These are phyloP conservation scores for Hanseniaspora lachancei DNA, from an alignment of 805 yeast genomes.

Conservation along the genomic window DNA sequence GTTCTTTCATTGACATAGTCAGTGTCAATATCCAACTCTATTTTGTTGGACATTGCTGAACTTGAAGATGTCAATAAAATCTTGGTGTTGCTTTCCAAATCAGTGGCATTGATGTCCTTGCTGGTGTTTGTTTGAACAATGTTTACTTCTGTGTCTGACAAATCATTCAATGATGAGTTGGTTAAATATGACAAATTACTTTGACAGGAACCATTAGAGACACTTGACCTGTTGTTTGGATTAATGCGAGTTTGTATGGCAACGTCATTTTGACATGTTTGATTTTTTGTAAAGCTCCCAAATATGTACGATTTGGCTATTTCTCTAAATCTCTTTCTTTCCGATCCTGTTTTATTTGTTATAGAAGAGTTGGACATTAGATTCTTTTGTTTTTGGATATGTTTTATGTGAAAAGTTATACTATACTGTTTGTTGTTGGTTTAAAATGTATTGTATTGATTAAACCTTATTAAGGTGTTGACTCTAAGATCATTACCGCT, in stretches of 20 bases:
- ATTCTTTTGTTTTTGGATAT: not conserved
- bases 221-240: too few species aligned
- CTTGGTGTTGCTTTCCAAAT: not conserved
- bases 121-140: too few species aligned
- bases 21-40: not conserved
- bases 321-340: conserved; percentile 12
- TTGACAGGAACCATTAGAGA: not conserved
- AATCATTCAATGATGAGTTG: not conserved
- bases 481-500: too few species aligned
- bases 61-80: not conserved
- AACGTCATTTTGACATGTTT: not conserved
- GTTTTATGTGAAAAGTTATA: not conserved
- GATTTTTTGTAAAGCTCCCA: not conserved
- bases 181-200: not conserved
- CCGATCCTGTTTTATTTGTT: conserved; percentile 7
- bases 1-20: conserved; percentile 16
- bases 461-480: too few species aligned
- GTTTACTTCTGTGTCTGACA: not conserved
- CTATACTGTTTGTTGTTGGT: too few species aligned
- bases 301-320: conserved; percentile 11
- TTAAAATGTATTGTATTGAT: too few species aligned
- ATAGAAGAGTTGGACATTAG: not conserved
- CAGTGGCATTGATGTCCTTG: too few species aligned
- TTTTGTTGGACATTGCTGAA: not conserved
- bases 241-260: not conserved